A percentile compares a stretch with the other conserved stretches of the same genome.
Conservation (phyloP, 164 flowering plant species). For the Dillenia turbinata region DNA sequence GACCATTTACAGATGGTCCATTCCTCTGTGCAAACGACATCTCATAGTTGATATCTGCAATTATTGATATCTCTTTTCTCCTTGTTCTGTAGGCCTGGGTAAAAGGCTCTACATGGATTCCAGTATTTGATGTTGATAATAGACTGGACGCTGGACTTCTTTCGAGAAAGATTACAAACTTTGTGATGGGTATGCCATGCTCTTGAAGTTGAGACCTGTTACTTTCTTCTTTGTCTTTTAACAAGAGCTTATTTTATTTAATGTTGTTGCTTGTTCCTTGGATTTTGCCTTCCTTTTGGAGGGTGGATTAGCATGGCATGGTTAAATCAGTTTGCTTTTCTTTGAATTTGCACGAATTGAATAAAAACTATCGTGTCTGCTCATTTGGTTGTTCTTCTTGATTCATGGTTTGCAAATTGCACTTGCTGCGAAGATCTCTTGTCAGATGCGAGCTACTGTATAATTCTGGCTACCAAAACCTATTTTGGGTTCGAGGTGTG, state of each 20-base stretch:
- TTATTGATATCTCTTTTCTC: background rate
- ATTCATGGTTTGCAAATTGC: too few species aligned
- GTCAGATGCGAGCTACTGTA: conserved; percentile 93
- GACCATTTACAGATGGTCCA: too few species aligned
- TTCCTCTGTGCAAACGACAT: background rate
- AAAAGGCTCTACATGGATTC: conserved; percentile 90
- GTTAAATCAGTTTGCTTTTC: too few species aligned
- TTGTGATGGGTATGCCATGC: conserved; percentile 67
- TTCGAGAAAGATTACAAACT: conserved; percentile 64
- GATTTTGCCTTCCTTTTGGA: background rate
- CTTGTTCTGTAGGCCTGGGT: conserved; percentile 79
- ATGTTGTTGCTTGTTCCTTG: background rate
- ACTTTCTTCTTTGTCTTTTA: background rate
- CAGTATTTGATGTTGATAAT: conserved; percentile 75
- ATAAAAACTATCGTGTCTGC: too few species aligned
- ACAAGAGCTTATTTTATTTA: background rate
- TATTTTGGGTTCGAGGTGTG: conserved; percentile 93
- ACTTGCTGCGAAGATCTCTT: conserved; percentile 55
- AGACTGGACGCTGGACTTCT: conserved; percentile 56
- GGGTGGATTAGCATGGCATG: background rate
- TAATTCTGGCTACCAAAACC: conserved; percentile 84
- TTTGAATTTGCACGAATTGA: too few species aligned
- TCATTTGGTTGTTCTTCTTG: too few species aligned
- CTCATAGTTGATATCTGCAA: background rate
- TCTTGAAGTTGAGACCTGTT: too few species aligned